Percentiles rank a stretch among this genome's conserved stretches.
Conservation (phyloP, 441 rosid genomes). For the Daphne laureola region DNA sequence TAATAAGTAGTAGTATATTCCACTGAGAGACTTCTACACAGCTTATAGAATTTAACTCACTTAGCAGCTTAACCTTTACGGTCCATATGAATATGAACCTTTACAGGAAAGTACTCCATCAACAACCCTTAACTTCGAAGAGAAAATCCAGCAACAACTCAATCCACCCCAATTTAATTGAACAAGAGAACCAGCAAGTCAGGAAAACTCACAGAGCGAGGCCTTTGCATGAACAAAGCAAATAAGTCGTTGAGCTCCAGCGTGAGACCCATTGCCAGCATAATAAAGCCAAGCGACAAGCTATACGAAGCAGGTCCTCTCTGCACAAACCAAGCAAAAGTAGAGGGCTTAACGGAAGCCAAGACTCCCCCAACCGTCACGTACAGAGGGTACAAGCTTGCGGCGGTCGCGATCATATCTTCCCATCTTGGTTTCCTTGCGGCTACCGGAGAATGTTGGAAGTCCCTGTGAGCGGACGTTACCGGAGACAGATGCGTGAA, state of each 20-base stretch:
- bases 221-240: conserved; percentile 42
- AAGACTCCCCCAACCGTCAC: conserved; percentile 43
- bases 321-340: conserved; percentile 49
- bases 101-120: too few relatives aligned
- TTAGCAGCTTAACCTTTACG: too few relatives aligned
- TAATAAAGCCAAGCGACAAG: conserved; percentile 45
- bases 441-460: conserved; percentile 14
- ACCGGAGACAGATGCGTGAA: conserved; percentile 1
- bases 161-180: neutral
- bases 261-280: conserved; percentile 67
- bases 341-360: conserved; percentile 53
- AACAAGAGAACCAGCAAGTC: neutral
- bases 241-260: conserved; percentile 52
- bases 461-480: conserved; percentile 17
- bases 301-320: conserved; percentile 45
- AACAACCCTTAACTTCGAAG: too few relatives aligned
- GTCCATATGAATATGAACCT: too few relatives aligned
- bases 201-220: conserved; percentile 37
- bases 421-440: conserved; percentile 37
- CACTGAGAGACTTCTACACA: too few relatives aligned
- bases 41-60: too few relatives aligned
- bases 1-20: too few relatives aligned
- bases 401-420: conserved; percentile 35
- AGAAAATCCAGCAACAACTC: too few relatives aligned
- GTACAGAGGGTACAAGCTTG: conserved; percentile 59